Base-by-base conservation (phyloP, 495 filamentous ascomycete genomes). In the Lasiosphaeriaceae sp. region DNA sequence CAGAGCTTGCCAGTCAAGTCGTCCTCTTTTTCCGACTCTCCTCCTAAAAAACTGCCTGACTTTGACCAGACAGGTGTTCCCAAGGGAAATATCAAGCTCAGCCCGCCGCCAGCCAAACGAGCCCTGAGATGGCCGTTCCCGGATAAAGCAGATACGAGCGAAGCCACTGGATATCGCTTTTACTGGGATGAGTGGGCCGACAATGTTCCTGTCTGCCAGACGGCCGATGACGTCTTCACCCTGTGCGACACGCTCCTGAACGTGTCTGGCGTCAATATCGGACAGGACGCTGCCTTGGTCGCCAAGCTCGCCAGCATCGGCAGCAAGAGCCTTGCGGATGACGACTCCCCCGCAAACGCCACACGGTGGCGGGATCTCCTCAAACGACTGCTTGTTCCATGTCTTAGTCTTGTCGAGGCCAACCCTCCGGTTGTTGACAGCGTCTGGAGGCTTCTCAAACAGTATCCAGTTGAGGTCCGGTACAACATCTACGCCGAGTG, bases 161-260 rank as follows among this genome's bases (percentile, higher is more conserved):
- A 92, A 64, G 86, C 85, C 7, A 81, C 78, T 4, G 82, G 85
- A 47, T 96, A 96, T 65, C 81, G 88, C 23, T 97, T 95, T 68
- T 99, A 97, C 71, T 96, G 91, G 86, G 93, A 97, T 56, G 92
- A 97, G 53, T 99, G 95, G 95, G 79, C 87, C 11, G 93, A 97
- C 59, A 93, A 91, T 59, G 78, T 97, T 26, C 95, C 95, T 2
- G 73, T 96, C 11, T 97, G 94, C 65, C 92, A 96, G 66, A 87
- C 77, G 3, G 82, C 96, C 6, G 90, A 96, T 60, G 94, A 99
- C 65, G 78, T 99, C 2, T 94, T 97, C 64, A 81, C 83, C 2
- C 83, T 99, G 11, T 96, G 90, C 71, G 83, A 85, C 45, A 91
- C 92, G 0, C 78, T 99, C 23, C 75, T 96, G 20, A 92, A 93